Evolutionary conservation across 257 asterid species (phyloP).

Genomic region (Cruciata laevipes): DNA sequence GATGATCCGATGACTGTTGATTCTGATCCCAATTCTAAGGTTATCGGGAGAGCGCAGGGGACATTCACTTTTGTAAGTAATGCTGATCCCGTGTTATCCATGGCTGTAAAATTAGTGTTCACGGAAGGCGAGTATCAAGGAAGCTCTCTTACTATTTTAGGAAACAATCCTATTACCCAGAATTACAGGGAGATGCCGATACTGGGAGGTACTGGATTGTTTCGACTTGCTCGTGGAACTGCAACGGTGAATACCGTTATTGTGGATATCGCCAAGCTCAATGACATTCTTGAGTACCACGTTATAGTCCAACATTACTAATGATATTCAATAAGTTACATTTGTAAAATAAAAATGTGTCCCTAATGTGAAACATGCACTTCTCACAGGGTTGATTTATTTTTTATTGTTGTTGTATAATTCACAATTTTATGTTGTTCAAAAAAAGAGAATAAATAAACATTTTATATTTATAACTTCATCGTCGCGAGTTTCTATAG

Average conservation of each 20-base stretch:
- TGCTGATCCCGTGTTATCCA: neutral
- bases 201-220: neutral
- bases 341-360: neutral
- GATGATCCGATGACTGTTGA: neutral
- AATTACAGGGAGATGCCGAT: neutral
- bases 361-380: too few relatives aligned
- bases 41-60: neutral
- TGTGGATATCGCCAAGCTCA: neutral
- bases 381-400: too few relatives aligned
- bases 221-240: neutral
- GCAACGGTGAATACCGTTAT: neutral
- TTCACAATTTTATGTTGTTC: too few relatives aligned
- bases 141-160: neutral
- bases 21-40: neutral
- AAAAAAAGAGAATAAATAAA: too few relatives aligned
- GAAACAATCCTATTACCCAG: neutral
- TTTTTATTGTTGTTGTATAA: too few relatives aligned
- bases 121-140: neutral
- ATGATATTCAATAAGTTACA: neutral
- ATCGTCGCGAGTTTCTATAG: too few relatives aligned
- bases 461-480: too few relatives aligned
- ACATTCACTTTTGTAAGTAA: neutral
- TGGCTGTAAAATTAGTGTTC: neutral
- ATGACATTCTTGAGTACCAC: conserved; percentile 3
- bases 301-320: neutral